Evolutionary conservation across 2,329 filamentous ascomycete genomes (phyloP).

Genomic region (Monilinia polystroma): DNA sequence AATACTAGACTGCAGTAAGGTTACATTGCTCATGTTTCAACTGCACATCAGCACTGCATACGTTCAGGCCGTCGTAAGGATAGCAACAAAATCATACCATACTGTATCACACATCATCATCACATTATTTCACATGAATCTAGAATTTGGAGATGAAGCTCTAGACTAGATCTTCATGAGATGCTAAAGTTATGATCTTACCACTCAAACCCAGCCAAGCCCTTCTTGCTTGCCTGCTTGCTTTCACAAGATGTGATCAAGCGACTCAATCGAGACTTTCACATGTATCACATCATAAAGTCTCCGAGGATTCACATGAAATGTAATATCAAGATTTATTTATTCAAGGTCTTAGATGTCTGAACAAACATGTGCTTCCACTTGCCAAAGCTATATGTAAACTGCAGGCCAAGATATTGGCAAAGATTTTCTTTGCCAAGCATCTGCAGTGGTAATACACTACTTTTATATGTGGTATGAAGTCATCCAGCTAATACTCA

Average conservation of each 20-base stretch:
- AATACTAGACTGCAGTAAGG: not conserved
- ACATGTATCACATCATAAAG: not conserved
- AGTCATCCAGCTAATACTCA: not conserved
- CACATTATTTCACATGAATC: not conserved
- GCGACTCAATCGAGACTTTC: not conserved
- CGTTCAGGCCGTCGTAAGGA: not conserved
- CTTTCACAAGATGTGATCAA: not conserved
- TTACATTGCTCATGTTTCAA: not conserved
- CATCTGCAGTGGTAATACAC: not conserved
- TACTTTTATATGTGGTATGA: not conserved
- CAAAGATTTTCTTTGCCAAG: not conserved
- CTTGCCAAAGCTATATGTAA: not conserved
- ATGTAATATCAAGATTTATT: too few species aligned
- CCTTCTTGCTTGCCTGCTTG: not conserved
- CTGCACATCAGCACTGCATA: not conserved
- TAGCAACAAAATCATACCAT: not conserved
- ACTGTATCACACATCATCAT: not conserved
- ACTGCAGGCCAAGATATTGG: slow-evolving; percentile 7
- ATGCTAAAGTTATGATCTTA: not conserved
- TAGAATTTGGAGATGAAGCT: not conserved
- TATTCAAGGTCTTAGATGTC: too few species aligned
- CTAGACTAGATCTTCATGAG: not conserved
- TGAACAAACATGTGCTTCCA: too few species aligned
- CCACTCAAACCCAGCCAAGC: too few species aligned
- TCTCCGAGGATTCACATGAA: too few species aligned